A percentile compares a stretch with the other conserved stretches of the same genome.
Evolutionary conservation across 371 early-diverging fungal genomes (phyloP).

Genomic region (Lichtheimia corymbifera): DNA sequence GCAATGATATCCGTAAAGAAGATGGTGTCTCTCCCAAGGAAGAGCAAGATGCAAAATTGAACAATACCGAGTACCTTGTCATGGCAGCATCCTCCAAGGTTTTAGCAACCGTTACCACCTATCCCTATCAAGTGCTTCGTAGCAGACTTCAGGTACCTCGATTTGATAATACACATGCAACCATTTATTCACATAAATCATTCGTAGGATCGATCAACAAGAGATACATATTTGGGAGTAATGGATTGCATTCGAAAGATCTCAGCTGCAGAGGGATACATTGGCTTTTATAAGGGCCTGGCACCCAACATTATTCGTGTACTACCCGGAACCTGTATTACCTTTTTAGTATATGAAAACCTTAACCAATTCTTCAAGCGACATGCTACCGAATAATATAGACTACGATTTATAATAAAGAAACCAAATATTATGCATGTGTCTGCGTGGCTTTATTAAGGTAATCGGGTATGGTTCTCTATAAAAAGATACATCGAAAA

Average conservation of each 20-base stretch:
- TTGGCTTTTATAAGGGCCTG: conserved; percentile 95
- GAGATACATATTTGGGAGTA: conserved; percentile 64
- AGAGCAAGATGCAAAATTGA: conserved; percentile 46
- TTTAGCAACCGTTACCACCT: conserved; percentile 85
- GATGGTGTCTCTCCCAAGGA: conserved; percentile 26
- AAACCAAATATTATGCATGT: not conserved
- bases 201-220: conserved; percentile 35
- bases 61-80: conserved; percentile 74
- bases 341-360: conserved; percentile 94
- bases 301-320: conserved; percentile 89
- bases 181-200: not conserved
- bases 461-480: no score
- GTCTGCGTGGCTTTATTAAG: no score
- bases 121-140: conserved; percentile 93
- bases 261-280: conserved; percentile 70
- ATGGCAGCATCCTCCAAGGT: conserved; percentile 91
- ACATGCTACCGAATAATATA: conserved; percentile 38
- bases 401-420: not conserved
- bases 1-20: conserved; percentile 41
- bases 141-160: conserved; percentile 75
- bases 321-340: conserved; percentile 93
- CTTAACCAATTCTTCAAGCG: conserved; percentile 69
- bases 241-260: conserved; percentile 76
- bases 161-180: conserved; percentile 15
- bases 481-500: no score